Percentiles rank a stretch among this genome's conserved stretches.
Conservation (phyloP, 306 rosid species). For the Inga oerstediana region DNA sequence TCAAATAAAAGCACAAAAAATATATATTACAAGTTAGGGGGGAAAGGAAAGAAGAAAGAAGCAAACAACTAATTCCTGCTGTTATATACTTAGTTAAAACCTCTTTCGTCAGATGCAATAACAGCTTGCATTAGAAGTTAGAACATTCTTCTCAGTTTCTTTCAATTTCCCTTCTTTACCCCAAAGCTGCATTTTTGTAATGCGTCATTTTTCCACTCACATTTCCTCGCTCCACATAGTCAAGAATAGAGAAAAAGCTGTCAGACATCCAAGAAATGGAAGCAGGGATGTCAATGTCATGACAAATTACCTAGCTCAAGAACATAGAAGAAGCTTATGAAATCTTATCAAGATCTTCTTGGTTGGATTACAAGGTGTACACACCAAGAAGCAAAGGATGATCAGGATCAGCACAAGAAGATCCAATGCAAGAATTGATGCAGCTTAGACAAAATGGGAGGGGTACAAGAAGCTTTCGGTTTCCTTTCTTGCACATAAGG, state of each 20-base stretch:
- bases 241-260: too few relatives aligned
- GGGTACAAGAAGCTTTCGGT: neutral
- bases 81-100: slow-evolving; percentile 11
- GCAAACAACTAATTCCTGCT: neutral
- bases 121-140: neutral
- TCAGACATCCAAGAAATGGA: too few relatives aligned
- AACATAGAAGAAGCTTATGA: neutral
- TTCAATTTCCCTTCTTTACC: neutral
- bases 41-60: neutral
- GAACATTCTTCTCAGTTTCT: slow-evolving; percentile 8
- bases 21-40: neutral
- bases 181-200: neutral
- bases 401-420: neutral
- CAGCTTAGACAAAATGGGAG: neutral
- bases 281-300: too few relatives aligned
- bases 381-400: neutral
- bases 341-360: neutral
- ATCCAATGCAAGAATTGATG: neutral
- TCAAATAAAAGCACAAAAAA: neutral
- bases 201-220: neutral
- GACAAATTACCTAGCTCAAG: too few relatives aligned
- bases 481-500: neutral
- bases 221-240: neutral
- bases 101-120: slow-evolving; percentile 9
- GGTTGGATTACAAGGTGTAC: neutral